Percentiles rank a stretch among this genome's conserved stretches.
Evolutionary conservation across 1,284 basidiomycete species (phyloP).

Genomic region (Apiotrichum gracile): DNA sequence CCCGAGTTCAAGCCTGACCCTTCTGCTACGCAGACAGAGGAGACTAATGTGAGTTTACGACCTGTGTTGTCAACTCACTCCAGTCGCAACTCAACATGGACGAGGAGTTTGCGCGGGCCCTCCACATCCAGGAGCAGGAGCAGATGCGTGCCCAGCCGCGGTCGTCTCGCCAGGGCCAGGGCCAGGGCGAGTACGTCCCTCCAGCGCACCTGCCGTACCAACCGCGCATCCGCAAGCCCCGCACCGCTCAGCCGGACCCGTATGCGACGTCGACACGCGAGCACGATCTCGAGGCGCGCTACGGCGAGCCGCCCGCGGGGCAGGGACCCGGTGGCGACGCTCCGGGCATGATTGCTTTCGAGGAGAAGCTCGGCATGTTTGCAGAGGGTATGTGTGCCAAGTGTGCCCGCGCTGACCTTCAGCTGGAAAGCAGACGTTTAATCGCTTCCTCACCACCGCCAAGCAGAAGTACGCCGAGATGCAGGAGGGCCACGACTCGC

Average conservation of each 20-base stretch:
- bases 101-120: constrained; percentile 42
- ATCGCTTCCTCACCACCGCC: constrained; percentile 32
- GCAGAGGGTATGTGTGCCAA: constrained; percentile 33
- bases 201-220: constrained; percentile 40
- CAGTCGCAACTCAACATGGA: constrained; percentile 44
- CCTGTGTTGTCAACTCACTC: not conserved
- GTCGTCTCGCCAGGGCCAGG: not conserved
- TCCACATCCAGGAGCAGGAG: constrained; percentile 43
- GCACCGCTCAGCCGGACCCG: constrained; percentile 9
- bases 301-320: constrained; percentile 1
- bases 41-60: not conserved
- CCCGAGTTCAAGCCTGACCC: constrained; percentile 41
- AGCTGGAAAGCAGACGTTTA: constrained; percentile 43
- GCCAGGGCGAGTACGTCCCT: not conserved
- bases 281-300: constrained; percentile 4
- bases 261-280: constrained; percentile 4
- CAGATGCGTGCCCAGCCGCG: constrained; percentile 2
- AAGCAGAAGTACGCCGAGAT: constrained; percentile 39
- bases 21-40: constrained; percentile 2
- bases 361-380: constrained; percentile 40
- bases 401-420: constrained; percentile 1
- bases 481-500: constrained; percentile 17
- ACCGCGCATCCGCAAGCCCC: constrained; percentile 33
- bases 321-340: constrained; percentile 11
- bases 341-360: constrained; percentile 35